Percentiles rank a stretch among this genome's conserved stretches.
Conservation (phyloP, 208 protist species). For the Trypanosoma melophagium region DNA sequence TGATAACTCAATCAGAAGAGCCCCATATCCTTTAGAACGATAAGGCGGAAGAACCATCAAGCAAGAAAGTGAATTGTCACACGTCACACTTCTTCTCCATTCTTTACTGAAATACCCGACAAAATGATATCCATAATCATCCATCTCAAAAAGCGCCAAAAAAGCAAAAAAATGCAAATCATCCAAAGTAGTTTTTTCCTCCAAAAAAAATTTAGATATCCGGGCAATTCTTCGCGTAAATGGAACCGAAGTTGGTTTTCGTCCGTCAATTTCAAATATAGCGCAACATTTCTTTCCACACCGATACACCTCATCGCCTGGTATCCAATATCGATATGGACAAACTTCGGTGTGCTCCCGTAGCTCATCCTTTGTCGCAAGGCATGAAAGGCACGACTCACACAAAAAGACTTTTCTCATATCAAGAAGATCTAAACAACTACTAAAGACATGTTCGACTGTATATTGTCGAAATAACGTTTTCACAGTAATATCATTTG, state of each 20-base stretch:
- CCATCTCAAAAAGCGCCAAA: conserved; percentile 61
- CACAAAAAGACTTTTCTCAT: conserved; percentile 46
- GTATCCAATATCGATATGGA: conserved; percentile 60
- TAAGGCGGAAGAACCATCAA: conserved; percentile 75
- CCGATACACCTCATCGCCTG: conserved; percentile 67
- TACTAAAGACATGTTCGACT: conserved; percentile 8
- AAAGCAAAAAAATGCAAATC: conserved; percentile 80
- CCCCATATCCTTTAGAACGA: conserved; percentile 62
- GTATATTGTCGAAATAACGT: conserved; percentile 24
- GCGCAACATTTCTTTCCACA: conserved; percentile 28
- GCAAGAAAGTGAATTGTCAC: conserved; percentile 77
- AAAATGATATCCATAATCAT: conserved; percentile 77
- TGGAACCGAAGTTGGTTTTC: conserved; percentile 45
- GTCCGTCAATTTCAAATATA: conserved; percentile 68
- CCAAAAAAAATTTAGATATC: conserved; percentile 58
- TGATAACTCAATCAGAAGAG: conserved; percentile 62
- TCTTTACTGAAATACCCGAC: conserved; percentile 79
- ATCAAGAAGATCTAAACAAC: conserved; percentile 14
- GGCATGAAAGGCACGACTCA: conserved; percentile 59
- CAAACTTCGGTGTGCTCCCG: conserved; percentile 47
- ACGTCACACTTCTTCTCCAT: conserved; percentile 51
- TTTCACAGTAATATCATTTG: conserved; percentile 7
- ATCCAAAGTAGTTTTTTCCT: conserved; percentile 75
- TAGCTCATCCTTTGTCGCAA: conserved; percentile 31
- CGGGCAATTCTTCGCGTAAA: conserved; percentile 55